Base-by-base conservation (phyloP, 2,329 filamentous ascomycete genomes). In the Sclerotinia nivalis region DNA sequence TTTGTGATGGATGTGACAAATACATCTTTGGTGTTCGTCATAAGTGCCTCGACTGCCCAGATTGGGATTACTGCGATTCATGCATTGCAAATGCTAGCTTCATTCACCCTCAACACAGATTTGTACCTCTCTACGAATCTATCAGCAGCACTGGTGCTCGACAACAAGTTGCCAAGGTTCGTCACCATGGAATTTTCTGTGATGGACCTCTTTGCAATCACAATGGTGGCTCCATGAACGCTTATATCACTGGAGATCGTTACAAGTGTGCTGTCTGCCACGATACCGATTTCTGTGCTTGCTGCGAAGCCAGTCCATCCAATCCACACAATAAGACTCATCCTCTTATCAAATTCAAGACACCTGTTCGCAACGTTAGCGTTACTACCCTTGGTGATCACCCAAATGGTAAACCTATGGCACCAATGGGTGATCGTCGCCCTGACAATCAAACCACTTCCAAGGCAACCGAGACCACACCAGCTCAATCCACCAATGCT, bases 251-350 rank as follows among this genome's bases (percentile, higher is more conserved):
- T 68, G 96, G 96, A 66, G 87, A 91, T 71, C 92, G 96, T 73
- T 99, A 96, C 87, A 99, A 99, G 88, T 99, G 96, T 79, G 93
- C 95, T 66, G 91, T 99, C 69, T 99, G 96, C 84, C 86, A 96
- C 77, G 94, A 99, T 79, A 91, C 91, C 47, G 96, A 99, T 81
- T 97, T 97, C 83, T 99, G 96, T 80, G 93, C 92, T 78, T 91
- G 88, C 78, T 99, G 96, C 82, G 96, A 99, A 83, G 93, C 95
- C 62, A 89, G 89, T 76, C 96, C 96, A 10, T 84, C 85, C 73
- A 95, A 96, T 80, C 84, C 83, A 31, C 96, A 99, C 84, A 97
- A 98, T 84, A 90, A 89, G 80, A 97, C 94, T n/a, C 96, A 99
- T 77, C 96, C 96, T 40, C 84, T 99, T 75, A 93, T 99, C 84